A percentile compares a stretch with the other conserved stretches of the same genome.
These are phyloP conservation scores for Cynanchum wilfordii DNA, from an alignment of 257 asterid species.

Conservation along the genomic window DNA sequence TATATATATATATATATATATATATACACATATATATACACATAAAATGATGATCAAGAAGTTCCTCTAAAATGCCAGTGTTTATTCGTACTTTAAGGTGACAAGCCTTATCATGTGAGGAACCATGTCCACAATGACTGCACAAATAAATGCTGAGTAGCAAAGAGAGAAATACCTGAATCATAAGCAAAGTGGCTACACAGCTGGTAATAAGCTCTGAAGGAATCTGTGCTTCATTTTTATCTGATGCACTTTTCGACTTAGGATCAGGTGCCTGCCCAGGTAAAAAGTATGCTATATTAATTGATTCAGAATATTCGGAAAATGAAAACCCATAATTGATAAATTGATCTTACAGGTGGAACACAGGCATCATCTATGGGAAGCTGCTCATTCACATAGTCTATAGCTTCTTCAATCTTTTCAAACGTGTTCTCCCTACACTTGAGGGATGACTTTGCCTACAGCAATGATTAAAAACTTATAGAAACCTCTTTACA, in stretches of 20 bases:
- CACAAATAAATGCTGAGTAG: neutral
- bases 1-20: too few species aligned
- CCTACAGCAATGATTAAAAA: conserved; percentile 29
- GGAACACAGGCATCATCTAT: conserved; percentile 31
- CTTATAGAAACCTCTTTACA: neutral
- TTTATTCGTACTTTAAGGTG: neutral
- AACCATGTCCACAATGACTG: neutral
- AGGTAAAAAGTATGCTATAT: conserved; percentile 13
- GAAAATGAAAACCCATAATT: conserved; percentile 3
- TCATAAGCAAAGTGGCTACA: conserved; percentile 80
- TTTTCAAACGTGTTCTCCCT: conserved; percentile 48
- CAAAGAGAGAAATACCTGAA: conserved; percentile 39
- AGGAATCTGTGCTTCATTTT: conserved; percentile 57
- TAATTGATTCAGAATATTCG: conserved; percentile 9
- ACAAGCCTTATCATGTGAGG: neutral
- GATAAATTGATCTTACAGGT: conserved; percentile 32
- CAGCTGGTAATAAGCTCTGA: conserved; percentile 72
- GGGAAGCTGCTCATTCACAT: conserved; percentile 34
- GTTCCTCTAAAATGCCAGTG: neutral
- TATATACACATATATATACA: neutral
- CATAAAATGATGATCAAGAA: neutral
- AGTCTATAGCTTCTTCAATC: conserved; percentile 60
- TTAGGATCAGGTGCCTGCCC: conserved; percentile 54
- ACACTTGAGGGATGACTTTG: conserved; percentile 55
- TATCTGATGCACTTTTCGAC: conserved; percentile 32